These are phyloP conservation scores for Acacia pycnantha DNA, from an alignment of 331 rosid genomes.

Conservation along the genomic window DNA sequence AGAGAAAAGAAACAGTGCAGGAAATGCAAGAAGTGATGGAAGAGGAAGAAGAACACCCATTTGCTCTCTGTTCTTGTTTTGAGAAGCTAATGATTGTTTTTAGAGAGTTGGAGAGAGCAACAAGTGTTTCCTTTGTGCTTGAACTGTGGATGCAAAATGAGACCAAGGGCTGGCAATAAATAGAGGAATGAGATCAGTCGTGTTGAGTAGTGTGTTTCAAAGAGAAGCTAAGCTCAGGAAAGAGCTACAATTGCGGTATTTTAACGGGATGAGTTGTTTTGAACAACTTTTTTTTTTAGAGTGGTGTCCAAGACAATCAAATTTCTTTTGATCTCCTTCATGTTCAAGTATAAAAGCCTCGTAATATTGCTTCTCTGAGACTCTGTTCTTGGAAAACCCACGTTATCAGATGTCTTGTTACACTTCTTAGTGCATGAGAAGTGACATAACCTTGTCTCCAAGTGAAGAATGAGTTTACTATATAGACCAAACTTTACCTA, in stretches of 20 bases:
- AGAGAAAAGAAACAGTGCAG: constrained; percentile 25
- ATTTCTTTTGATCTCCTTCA: constrained; percentile 47
- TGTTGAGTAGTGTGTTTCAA: constrained; percentile 7
- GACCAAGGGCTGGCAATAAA: constrained; percentile 15
- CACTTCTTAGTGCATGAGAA: constrained; percentile 6
- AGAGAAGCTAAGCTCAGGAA: constrained; percentile 17
- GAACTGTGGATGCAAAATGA: constrained; percentile 16
- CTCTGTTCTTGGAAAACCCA: background rate
- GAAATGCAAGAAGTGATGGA: constrained; percentile 20
- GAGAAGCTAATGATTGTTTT: background rate
- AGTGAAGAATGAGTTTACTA: background rate
- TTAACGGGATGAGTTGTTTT: constrained; percentile 43
- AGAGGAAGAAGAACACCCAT: constrained; percentile 39
- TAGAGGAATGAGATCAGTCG: constrained; percentile 20
- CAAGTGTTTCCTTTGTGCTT: background rate
- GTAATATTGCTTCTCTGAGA: background rate
- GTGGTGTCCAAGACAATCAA: constrained; percentile 70
- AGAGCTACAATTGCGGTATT: constrained; percentile 14
- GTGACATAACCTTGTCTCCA: background rate
- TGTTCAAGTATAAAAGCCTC: constrained; percentile 36
- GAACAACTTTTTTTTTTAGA: constrained; percentile 51
- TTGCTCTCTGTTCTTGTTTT: background rate
- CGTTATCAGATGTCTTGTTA: background rate
- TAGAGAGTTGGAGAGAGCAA: background rate
- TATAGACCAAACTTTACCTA: background rate